phyloP scores from a whole-genome alignment of 305 asterid species.

The Fraxinus ornus region DNA sequence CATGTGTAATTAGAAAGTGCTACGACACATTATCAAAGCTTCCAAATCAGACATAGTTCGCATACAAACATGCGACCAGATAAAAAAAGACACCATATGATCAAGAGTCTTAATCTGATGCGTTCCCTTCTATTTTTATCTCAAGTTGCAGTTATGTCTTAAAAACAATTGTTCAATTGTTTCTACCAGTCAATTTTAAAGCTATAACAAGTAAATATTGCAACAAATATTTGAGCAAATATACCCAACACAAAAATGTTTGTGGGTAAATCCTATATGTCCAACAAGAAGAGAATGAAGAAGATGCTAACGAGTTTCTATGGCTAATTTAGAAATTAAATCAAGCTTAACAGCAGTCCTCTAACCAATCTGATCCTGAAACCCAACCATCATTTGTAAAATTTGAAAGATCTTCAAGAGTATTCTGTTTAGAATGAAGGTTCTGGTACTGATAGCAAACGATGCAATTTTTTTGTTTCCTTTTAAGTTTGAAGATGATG shows the following conservation, averaged over 20 bases:
- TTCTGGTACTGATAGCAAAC: background rate
- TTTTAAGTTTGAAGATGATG: background rate
- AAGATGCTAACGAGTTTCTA: background rate
- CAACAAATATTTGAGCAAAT: background rate
- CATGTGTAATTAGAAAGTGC: slow-evolving; percentile 74
- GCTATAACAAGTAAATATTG: background rate
- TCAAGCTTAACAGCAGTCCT: background rate
- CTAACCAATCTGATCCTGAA: background rate
- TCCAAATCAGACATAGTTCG: slow-evolving; percentile 30
- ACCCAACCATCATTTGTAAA: background rate
- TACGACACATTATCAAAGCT: slow-evolving; percentile 35
- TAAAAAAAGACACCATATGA: background rate
- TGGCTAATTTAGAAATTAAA: background rate
- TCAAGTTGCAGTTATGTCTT: background rate
- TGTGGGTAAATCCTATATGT: background rate
- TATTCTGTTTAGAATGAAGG: background rate
- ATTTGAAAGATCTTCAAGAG: background rate
- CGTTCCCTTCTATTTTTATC: background rate
- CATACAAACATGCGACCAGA: background rate
- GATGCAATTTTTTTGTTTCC: background rate
- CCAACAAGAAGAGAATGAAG: background rate
- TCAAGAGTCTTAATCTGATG: background rate
- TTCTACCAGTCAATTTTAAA: background rate
- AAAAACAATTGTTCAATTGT: background rate
- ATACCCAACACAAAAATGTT: background rate